Conservation (phyloP, 1,284 basidiomycete genomes). For the Takashimella tepidaria region DNA sequence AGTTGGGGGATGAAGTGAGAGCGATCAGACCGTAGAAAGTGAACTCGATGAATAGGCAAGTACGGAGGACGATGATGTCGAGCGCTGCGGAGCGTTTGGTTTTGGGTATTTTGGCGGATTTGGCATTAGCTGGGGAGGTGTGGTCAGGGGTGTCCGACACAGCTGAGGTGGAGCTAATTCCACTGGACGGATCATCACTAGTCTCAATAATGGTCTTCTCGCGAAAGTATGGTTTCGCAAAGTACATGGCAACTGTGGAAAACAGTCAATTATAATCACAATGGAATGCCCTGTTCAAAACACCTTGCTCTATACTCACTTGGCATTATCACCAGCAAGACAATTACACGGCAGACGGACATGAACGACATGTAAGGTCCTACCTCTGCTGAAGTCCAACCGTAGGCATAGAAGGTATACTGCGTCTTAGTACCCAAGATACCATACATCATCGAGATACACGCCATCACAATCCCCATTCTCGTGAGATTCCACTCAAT, state of each 20-base stretch:
- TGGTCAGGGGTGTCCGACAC: neutral
- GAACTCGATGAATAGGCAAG: constrained; percentile 54
- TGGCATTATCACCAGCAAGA: constrained; percentile 62
- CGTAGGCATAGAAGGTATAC: constrained; percentile 61
- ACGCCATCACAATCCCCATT: constrained; percentile 57
- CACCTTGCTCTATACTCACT: no score
- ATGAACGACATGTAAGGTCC: constrained; percentile 69
- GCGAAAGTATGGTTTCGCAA: constrained; percentile 39
- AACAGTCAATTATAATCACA: no score
- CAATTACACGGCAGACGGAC: constrained; percentile 58
- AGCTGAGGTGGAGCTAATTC: neutral
- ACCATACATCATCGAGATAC: constrained; percentile 58
- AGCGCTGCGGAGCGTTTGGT: constrained; percentile 32
- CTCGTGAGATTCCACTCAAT: constrained; percentile 65
- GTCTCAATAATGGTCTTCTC: constrained; percentile 10
- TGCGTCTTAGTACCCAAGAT: constrained; percentile 62
- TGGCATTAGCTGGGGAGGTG: constrained; percentile 1
- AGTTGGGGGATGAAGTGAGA: constrained; percentile 6
- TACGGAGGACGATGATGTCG: constrained; percentile 38
- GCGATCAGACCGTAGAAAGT: constrained; percentile 55
- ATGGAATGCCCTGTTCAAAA: no score
- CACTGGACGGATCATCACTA: constrained; percentile 1
- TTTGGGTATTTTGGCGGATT: constrained; percentile 10
- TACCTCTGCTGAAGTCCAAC: constrained; percentile 70
- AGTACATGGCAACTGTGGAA: constrained; percentile 33